Evolutionary conservation across 1,284 basidiomycete genomes (phyloP), one percentile per base, ranked within the genome.

Genomic region (Porogramme epimiltina): DNA sequence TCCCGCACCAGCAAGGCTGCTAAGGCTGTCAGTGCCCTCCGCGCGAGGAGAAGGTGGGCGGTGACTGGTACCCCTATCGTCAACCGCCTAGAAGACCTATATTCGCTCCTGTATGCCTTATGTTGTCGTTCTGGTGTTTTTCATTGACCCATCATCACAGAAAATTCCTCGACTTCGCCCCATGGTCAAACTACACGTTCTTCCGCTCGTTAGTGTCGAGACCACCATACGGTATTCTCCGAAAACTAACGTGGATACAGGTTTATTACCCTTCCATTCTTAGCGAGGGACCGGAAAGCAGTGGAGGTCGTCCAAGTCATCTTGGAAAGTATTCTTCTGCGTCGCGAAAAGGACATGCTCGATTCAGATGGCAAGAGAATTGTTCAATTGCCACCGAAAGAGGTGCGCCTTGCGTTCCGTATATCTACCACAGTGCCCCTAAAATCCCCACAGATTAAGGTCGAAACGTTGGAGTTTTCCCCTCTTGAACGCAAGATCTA

Each of bases 61-160:
- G 82, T 98, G 13, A 97, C 94, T 4, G 91, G 94, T 26, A 98
- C 96, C 10, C 96, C 96, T 0, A 98, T 99, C 56, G 93, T 98
- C 53, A 99, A 99, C 67, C 85, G 88, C 44, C 78, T 98, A 4
- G 96, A 98, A 56, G 95, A 98, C 65, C 74, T 99, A 6, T 95
- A 91, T 63, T 95, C 92, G 0, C 75, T 97, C 2, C 71, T 97
- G 88, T 91, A 53, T 62, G 86, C 67, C 9, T 19, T n/a, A n/a
- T n/a, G n/a, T n/a, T n/a, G n/a, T 34, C 43, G 4, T 2, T 26
- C 10, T 15, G 2, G 13, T 31, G 15, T 5, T n/a, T 55, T 23
- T 33, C 33, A 34, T 49, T 48, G 10, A 36, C 42, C 40, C 25
- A 16, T 23, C n/a, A 34, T 45, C 25, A 4, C 59, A 93, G 91